A percentile compares a stretch with the other conserved stretches of the same genome.
Evolutionary conservation across 768 basidiomycete genomes (phyloP).

Genomic region (Trametes sanguinea): DNA sequence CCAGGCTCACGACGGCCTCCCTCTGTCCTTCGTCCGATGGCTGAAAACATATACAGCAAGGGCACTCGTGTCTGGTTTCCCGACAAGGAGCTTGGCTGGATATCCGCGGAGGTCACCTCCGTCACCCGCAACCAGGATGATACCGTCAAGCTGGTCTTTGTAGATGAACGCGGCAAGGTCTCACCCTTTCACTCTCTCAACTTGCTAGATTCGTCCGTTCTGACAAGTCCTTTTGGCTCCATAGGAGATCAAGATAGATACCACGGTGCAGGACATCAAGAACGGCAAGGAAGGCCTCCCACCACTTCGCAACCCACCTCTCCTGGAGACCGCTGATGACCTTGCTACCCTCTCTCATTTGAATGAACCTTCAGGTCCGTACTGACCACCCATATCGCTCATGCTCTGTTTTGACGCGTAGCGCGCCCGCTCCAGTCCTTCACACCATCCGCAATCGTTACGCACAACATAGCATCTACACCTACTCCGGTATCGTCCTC

Average conservation of each 20-base stretch:
- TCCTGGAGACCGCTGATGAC: constrained; percentile 97
- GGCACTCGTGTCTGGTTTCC: constrained; percentile 91
- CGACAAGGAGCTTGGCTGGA: constrained; percentile 93
- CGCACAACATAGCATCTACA: constrained; percentile 96
- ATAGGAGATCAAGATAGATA: constrained; percentile 74
- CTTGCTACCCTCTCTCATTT: constrained; percentile 96
- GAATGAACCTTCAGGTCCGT: constrained; percentile 93
- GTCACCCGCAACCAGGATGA: constrained; percentile 69
- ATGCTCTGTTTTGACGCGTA: not conserved
- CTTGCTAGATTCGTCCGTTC: not conserved
- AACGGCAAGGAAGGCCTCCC: constrained; percentile 81
- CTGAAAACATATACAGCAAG: constrained; percentile 90
- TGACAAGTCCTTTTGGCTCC: not conserved
- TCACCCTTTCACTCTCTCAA: constrained; percentile 15
- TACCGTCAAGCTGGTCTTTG: constrained; percentile 78
- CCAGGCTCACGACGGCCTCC: constrained; percentile 11
- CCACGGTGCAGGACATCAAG: constrained; percentile 78
- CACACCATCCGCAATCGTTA: constrained; percentile 98
- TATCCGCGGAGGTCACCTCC: constrained; percentile 80
- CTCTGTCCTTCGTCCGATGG: constrained; percentile 48
- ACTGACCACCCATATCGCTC: not conserved
- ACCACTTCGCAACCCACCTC: constrained; percentile 93
- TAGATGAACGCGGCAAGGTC: constrained; percentile 93
- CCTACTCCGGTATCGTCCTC: constrained; percentile 97
- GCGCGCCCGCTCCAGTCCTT: constrained; percentile 58